phyloP scores from a whole-genome alignment of 2,329 filamentous ascomycete species.

The Leptographium procerum region DNA sequence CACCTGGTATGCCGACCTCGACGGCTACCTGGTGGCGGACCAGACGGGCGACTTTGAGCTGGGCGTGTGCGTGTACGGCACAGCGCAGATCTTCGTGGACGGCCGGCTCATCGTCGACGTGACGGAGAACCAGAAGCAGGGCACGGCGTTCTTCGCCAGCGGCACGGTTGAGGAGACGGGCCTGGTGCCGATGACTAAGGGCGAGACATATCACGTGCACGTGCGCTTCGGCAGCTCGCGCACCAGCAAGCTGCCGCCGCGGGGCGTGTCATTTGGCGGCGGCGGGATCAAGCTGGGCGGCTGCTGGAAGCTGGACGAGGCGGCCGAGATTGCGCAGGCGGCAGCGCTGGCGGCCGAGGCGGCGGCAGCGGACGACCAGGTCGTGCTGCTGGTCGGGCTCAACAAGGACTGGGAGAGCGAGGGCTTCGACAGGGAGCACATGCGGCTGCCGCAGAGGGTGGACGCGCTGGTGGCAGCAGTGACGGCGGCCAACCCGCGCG shows the following conservation, averaged over 20 bases:
- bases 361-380: conserved; percentile 44
- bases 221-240: conserved; percentile 13
- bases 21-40: conserved; percentile 19
- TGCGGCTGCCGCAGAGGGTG: conserved; percentile 10
- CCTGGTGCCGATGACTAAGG: conserved; percentile 16
- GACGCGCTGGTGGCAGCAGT: conserved; percentile 33
- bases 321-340: conserved; percentile 6
- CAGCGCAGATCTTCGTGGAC: conserved; percentile 23
- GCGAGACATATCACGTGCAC: conserved; percentile 19
- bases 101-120: conserved; percentile 24
- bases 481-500: conserved; percentile 41
- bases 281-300: conserved; percentile 24
- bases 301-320: conserved; percentile 6
- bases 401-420: conserved; percentile 26
- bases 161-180: conserved; percentile 22
- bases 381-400: conserved; percentile 48
- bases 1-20: conserved; percentile 28
- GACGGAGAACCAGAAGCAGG: conserved; percentile 19
- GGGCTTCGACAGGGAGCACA: conserved; percentile 12
- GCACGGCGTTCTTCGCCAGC: conserved; percentile 20
- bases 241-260: conserved; percentile 5
- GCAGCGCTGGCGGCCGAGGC: conserved; percentile 29
- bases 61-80: conserved; percentile 20
- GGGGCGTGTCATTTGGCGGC: conserved; percentile 32
- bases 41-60: conserved; percentile 20